A percentile compares a stretch with the other conserved stretches of the same genome.
Conservation (phyloP, 192 early-diverging fungal genomes). For the Phycomyces blakesleeanus region DNA sequence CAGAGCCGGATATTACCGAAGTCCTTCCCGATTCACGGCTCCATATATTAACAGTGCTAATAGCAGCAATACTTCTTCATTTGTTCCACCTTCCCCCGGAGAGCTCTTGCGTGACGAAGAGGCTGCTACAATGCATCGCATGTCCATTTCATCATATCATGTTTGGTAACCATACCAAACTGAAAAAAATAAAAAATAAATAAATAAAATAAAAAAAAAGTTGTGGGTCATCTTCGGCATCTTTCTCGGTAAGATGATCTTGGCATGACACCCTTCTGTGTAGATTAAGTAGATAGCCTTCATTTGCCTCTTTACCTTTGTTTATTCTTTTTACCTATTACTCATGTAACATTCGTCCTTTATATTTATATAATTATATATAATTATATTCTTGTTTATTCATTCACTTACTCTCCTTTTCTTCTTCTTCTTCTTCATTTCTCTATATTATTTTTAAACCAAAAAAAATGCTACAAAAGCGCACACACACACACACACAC, state of each 20-base stretch:
- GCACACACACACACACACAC: not conserved
- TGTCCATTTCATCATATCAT: slow-evolving; percentile 17
- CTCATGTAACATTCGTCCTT: not conserved
- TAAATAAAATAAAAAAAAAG: slow-evolving; percentile 5
- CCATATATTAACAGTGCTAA: not conserved
- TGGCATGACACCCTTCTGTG: not conserved
- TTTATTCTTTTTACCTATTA: not conserved
- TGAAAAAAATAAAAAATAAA: slow-evolving; percentile 3
- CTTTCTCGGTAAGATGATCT: not conserved
- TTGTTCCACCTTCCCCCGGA: not conserved
- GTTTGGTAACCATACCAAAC: slow-evolving; percentile 10
- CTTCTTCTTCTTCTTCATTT: not conserved
- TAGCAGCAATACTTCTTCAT: not conserved
- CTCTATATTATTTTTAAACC: not conserved
- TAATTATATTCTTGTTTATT: too few species aligned
- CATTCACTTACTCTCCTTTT: not conserved
- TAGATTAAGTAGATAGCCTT: too few species aligned
- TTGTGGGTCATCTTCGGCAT: not conserved
- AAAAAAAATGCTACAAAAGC: not conserved
- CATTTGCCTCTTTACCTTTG: too few species aligned
- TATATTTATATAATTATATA: too few species aligned
- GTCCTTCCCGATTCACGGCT: slow-evolving; percentile 1
- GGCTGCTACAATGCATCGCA: slow-evolving; percentile 5
- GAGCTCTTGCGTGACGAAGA: slow-evolving; percentile 12
- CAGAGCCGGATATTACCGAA: slow-evolving; percentile 11